Evolutionary conservation across 2,329 filamentous ascomycete species (phyloP).

Genomic region (Alternaria arborescens): DNA sequence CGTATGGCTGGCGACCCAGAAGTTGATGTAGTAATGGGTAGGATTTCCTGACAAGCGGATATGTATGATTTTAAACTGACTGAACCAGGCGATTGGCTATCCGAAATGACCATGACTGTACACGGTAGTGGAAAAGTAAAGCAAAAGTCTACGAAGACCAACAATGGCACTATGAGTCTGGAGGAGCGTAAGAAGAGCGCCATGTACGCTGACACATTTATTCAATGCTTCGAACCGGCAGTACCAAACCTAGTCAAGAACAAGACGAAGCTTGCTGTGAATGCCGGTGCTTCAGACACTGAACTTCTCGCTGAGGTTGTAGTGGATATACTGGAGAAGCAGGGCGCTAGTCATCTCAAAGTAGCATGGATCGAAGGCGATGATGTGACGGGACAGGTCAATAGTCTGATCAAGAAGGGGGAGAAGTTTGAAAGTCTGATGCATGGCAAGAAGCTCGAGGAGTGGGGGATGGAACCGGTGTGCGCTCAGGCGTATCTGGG

Average conservation of each 20-base stretch:
- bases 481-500: conserved; percentile 28
- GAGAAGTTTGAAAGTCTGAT: conserved; percentile 51
- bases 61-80: not conserved
- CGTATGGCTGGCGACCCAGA: conserved; percentile 40
- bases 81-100: conserved; percentile 35
- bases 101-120: conserved; percentile 42
- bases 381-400: conserved; percentile 42
- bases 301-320: conserved; percentile 41
- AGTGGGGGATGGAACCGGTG: conserved; percentile 43
- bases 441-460: conserved; percentile 50
- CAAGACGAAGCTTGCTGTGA: conserved; percentile 58
- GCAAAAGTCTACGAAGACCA: conserved; percentile 34
- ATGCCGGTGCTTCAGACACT: conserved; percentile 64
- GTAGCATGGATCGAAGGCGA: conserved; percentile 34
- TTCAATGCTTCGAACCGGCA: conserved; percentile 55
- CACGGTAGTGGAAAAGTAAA: conserved; percentile 46
- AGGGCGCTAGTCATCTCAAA: conserved; percentile 26
- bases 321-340: conserved; percentile 18
- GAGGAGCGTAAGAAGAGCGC: conserved; percentile 41
- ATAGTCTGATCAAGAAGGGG: conserved; percentile 45
- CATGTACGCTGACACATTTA: conserved; percentile 54
- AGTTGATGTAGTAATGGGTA: conserved; percentile 39
- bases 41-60: not conserved
- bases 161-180: conserved; percentile 51
- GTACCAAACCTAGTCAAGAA: conserved; percentile 31